A percentile compares a stretch with the other conserved stretches of the same genome.
These are phyloP conservation scores for Mycena rosella DNA, from an alignment of 768 basidiomycete species.

Conservation along the genomic window DNA sequence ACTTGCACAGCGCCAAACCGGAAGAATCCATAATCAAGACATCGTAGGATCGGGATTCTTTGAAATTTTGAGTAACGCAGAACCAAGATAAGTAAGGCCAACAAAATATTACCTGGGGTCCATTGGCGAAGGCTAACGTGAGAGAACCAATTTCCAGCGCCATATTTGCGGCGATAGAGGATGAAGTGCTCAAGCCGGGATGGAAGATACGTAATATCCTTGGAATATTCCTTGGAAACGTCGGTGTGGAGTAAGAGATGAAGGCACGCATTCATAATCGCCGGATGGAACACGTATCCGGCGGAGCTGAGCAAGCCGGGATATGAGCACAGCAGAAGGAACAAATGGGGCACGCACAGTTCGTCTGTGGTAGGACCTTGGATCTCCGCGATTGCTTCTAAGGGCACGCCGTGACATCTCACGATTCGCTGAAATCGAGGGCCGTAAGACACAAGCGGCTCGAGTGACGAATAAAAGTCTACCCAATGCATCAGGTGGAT, in stretches of 20 bases:
- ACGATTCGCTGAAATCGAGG: slow-evolving; percentile 13
- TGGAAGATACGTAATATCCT: slow-evolving; percentile 11
- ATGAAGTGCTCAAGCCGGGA: slow-evolving; percentile 3
- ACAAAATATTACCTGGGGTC: slow-evolving; percentile 24
- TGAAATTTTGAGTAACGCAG: background rate
- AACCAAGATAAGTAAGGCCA: background rate
- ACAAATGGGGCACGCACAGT: background rate
- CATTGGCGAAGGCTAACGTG: slow-evolving; percentile 20
- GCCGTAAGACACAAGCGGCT: slow-evolving; percentile 10
- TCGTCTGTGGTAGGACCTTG: background rate
- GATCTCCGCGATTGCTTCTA: slow-evolving; percentile 17
- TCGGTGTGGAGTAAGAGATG: background rate
- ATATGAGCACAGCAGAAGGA: no score
- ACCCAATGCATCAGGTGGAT: background rate
- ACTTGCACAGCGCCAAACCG: slow-evolving; percentile 1
- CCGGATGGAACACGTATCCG: slow-evolving; percentile 8
- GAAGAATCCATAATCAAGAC: slow-evolving; percentile 20
- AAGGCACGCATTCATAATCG: slow-evolving; percentile 14
- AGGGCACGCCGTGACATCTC: slow-evolving; percentile 20
- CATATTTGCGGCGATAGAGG: slow-evolving; percentile 1
- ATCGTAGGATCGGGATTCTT: slow-evolving; percentile 25
- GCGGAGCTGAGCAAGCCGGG: background rate
- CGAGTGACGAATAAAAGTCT: slow-evolving; percentile 8
- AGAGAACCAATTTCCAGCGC: slow-evolving; percentile 19
- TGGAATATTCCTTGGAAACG: slow-evolving; percentile 13